Base-by-base conservation (phyloP, 2,329 filamentous ascomycete genomes). In the Clonostachys byssicola region DNA sequence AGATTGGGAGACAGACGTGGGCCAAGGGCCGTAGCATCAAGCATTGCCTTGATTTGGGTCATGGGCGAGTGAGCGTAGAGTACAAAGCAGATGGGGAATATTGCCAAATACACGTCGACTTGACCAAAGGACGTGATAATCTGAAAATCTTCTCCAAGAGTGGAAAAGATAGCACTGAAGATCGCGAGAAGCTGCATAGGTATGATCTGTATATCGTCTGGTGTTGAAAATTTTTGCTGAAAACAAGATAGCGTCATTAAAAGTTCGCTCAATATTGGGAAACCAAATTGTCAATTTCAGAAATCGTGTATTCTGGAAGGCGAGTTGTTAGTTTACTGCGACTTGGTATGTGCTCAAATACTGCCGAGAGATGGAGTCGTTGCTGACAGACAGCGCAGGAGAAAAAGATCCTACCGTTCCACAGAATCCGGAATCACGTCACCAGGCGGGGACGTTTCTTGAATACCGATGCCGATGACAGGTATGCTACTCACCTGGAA, bases 101-200 rank as follows among this genome's bases (percentile, higher is more conserved):
- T 54, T 95, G 89, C 55, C 91, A 96, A 62, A 82, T 96, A 33
- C 91, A 96, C 57, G 71, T 96, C 38, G 83, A 95, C 58, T 68
- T 88, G 7, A 70, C 70, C 9, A 81, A 44, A n/a, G 42, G 78
- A 44, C 68, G 68, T 14, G 60, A 49, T 2, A 60, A 75, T 1
- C 81, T 95, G 30, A 85, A 86, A 52, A 92, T 96, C 33, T 96
- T 94, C 60, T 95, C 90, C 10, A 96, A 96, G 61, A 94, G 89
- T 57, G 89, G 91, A 49, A 95, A 94, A 60, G 89, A 96, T 54
- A 92, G 90, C 41, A 96, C 90, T 0, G 60, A 69, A 45, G 91
- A 95, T 61, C 79, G 87, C 34, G 55, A 63, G 12, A 72, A 70
- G 2, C 63, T 95, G 18, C 83, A 88, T 52, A 59, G 60, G 77